A percentile compares a stretch with the other conserved stretches of the same genome.
Evolutionary conservation across 768 basidiomycete species (phyloP).

Genomic region (Hygrophorus russula): DNA sequence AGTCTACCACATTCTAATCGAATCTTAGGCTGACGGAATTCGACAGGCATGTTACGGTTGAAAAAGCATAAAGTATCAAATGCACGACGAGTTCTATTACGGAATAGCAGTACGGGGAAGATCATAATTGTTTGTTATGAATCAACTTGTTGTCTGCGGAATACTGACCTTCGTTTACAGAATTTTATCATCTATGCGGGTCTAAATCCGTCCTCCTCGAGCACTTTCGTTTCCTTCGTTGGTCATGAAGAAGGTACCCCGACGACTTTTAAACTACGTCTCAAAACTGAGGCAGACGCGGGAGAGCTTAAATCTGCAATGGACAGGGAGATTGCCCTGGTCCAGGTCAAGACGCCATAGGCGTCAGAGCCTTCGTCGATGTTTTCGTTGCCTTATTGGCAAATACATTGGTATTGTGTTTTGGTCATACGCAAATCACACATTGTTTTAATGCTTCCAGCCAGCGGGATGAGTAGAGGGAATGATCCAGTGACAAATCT

Average conservation of each 20-base stretch:
- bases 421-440: not conserved
- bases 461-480: not conserved
- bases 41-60: conserved; percentile 50
- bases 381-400: not conserved
- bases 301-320: conserved; percentile 44
- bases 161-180: conserved; percentile 24
- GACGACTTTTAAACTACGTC: conserved; percentile 50
- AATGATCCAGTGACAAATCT: too few relatives aligned
- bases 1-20: conserved; percentile 13
- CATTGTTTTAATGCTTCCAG: not conserved
- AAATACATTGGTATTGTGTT: not conserved
- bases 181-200: conserved; percentile 62
- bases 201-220: conserved; percentile 40
- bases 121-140: conserved; percentile 50
- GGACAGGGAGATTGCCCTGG: conserved; percentile 49
- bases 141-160: not conserved
- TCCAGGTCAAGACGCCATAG: conserved; percentile 25
- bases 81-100: conserved; percentile 49
- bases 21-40: too few relatives aligned
- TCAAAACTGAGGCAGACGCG: conserved; percentile 50
- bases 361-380: not conserved
- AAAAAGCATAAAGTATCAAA: conserved; percentile 63
- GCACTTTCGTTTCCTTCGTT: conserved; percentile 50
- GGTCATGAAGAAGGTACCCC: conserved; percentile 56
- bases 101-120: conserved; percentile 68